Evolutionary conservation across 495 filamentous ascomycete genomes (phyloP).

Genomic region (Lophiotrema nucula): DNA sequence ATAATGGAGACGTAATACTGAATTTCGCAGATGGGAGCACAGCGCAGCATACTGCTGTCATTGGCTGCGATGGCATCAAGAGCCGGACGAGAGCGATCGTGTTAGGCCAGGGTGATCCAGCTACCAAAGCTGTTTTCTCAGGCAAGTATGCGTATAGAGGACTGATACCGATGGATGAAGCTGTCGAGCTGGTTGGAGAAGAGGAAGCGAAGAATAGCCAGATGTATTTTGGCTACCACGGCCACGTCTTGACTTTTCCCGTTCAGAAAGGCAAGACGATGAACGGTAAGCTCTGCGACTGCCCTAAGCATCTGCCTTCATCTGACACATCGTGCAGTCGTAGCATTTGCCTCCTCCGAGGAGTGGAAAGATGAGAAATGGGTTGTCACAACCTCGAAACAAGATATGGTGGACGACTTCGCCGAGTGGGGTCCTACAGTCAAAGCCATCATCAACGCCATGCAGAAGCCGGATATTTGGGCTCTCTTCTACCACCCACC

Average conservation of each 20-base stretch:
- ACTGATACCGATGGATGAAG: conserved; percentile 60
- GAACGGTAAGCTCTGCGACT: conserved; percentile 43
- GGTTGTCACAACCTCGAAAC: conserved; percentile 56
- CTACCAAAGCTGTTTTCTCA: conserved; percentile 46
- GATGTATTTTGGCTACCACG: conserved; percentile 58
- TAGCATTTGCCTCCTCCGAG: conserved; percentile 47
- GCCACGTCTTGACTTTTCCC: conserved; percentile 63
- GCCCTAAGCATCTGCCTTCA: not conserved
- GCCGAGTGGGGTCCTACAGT: conserved; percentile 53
- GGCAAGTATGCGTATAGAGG: conserved; percentile 59
- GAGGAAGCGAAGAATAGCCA: conserved; percentile 51
- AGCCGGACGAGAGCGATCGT: conserved; percentile 49
- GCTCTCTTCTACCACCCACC: conserved; percentile 63
- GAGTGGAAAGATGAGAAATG: conserved; percentile 54
- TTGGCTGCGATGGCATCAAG: conserved; percentile 62
- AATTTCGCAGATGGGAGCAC: conserved; percentile 56
- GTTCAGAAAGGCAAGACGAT: conserved; percentile 63
- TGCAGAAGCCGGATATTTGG: conserved; percentile 45
- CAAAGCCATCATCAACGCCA: conserved; percentile 47
- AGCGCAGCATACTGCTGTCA: conserved; percentile 46
- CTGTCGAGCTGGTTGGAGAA: conserved; percentile 53
- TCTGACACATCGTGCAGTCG: conserved; percentile 36
- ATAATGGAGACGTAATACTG: conserved; percentile 44
- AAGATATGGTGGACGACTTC: conserved; percentile 58
- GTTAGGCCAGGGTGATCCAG: conserved; percentile 42